These are phyloP conservation scores for Trichoderma gamsii DNA, from an alignment of 495 filamentous ascomycete species.

Conservation along the genomic window DNA sequence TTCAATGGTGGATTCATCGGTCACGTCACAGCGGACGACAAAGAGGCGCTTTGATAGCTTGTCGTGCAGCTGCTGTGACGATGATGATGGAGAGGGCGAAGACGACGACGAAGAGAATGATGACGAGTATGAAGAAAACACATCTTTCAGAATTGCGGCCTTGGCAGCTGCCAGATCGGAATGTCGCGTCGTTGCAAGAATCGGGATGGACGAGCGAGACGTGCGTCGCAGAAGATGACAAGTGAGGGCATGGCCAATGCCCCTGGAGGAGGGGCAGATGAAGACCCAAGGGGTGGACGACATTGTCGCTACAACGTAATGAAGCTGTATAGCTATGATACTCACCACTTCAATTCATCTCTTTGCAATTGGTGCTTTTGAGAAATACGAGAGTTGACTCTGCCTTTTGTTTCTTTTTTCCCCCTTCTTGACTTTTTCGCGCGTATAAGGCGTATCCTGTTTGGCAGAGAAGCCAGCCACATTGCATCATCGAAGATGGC, in stretches of 20 bases:
- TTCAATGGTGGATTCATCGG: conserved; percentile 45
- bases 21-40: conserved; percentile 27
- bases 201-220: conserved; percentile 41
- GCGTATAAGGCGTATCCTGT: no score
- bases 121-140: conserved; percentile 43
- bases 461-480: no score
- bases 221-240: conserved; percentile 61
- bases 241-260: conserved; percentile 47
- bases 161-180: conserved; percentile 43
- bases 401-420: no score
- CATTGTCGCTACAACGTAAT: neutral
- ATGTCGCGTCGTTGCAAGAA: conserved; percentile 63
- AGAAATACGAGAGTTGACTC: no score
- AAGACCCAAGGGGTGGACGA: conserved; percentile 16
- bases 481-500: no score
- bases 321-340: no score
- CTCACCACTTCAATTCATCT: no score
- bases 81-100: neutral
- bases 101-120: conserved; percentile 7
- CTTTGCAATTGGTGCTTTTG: no score
- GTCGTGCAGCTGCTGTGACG: neutral
- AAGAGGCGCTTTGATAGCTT: conserved; percentile 23
- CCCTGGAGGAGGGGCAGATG: conserved; percentile 18
- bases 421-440: no score
- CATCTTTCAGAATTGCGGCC: conserved; percentile 45